A percentile compares a stretch with the other conserved stretches of the same genome.
Evolutionary conservation across 129 eudicot species (phyloP).

Genomic region (Centaurea solstitialis): DNA sequence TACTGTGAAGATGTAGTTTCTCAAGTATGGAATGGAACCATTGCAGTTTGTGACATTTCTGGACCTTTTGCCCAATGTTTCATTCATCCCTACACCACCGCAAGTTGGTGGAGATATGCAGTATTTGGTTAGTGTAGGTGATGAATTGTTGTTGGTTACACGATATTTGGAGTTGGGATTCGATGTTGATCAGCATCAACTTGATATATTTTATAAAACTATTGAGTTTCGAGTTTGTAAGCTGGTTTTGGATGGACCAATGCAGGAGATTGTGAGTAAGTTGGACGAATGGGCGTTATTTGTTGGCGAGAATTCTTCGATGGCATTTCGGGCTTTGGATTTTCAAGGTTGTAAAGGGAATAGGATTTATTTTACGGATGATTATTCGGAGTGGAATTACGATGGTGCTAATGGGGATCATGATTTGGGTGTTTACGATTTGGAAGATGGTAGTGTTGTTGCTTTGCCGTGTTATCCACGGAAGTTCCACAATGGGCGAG

Average conservation of each 20-base stretch:
- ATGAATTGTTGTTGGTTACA: slow-evolving; percentile 57
- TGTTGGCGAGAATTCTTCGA: slow-evolving; percentile 72
- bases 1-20: slow-evolving; percentile 69
- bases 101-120: slow-evolving; percentile 70
- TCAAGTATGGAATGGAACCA: slow-evolving; percentile 60
- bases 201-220: slow-evolving; percentile 50
- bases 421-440: slow-evolving; percentile 73
- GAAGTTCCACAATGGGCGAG: slow-evolving; percentile 42
- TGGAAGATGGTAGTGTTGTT: slow-evolving; percentile 65
- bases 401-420: slow-evolving; percentile 62
- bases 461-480: slow-evolving; percentile 61
- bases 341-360: slow-evolving; percentile 69
- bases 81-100: slow-evolving; percentile 28
- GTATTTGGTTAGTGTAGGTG: slow-evolving; percentile 61
- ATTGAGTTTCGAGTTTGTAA: slow-evolving; percentile 56
- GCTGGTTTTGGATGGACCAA: slow-evolving; percentile 35
- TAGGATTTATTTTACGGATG: slow-evolving; percentile 71
- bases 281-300: slow-evolving; percentile 60
- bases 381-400: slow-evolving; percentile 66
- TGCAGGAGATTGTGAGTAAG: slow-evolving; percentile 52
- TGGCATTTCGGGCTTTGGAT: slow-evolving; percentile 55
- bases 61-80: slow-evolving; percentile 32
- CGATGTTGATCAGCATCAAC: slow-evolving; percentile 43
- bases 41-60: slow-evolving; percentile 60
- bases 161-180: slow-evolving; percentile 61